These are phyloP conservation scores for Aspergillus haitiensis DNA, from an alignment of 495 filamentous ascomycete genomes.

Conservation along the genomic window DNA sequence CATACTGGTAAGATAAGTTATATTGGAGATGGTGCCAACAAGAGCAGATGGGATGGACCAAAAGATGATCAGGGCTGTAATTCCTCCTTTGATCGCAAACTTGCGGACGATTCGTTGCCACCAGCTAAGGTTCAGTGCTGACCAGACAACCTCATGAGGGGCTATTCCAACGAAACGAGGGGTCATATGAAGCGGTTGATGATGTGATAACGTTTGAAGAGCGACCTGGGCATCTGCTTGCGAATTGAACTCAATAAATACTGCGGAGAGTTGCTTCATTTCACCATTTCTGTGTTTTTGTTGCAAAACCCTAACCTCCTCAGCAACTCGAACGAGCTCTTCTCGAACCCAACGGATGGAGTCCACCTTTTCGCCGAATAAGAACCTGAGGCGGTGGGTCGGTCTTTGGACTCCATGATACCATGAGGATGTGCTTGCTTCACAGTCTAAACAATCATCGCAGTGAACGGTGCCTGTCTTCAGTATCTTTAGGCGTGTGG, in stretches of 20 bases:
- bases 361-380: conserved; percentile 71
- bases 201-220: conserved; percentile 76
- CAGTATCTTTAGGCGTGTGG: conserved; percentile 46
- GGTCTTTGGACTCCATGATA: conserved; percentile 52
- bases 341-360: conserved; percentile 82
- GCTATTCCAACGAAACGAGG: conserved; percentile 77
- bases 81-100: conserved; percentile 64
- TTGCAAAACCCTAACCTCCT: conserved; percentile 67
- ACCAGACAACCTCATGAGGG: conserved; percentile 81
- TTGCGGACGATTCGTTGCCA: conserved; percentile 73
- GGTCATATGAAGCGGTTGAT: conserved; percentile 82
- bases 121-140: conserved; percentile 76
- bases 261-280: conserved; percentile 57
- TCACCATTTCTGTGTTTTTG: conserved; percentile 48
- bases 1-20: conserved; percentile 60
- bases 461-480: conserved; percentile 30
- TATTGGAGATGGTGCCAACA: conserved; percentile 79
- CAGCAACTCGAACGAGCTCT: conserved; percentile 67
- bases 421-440: conserved; percentile 47
- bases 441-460: conserved; percentile 39
- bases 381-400: conserved; percentile 50
- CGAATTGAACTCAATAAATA: conserved; percentile 82
- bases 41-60: conserved; percentile 86
- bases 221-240: conserved; percentile 81
- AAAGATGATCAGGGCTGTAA: conserved; percentile 78